A percentile compares a stretch with the other conserved stretches of the same genome.
phyloP scores from a whole-genome alignment of 2,329 filamentous ascomycete genomes.

The Talaromyces sp. region DNA sequence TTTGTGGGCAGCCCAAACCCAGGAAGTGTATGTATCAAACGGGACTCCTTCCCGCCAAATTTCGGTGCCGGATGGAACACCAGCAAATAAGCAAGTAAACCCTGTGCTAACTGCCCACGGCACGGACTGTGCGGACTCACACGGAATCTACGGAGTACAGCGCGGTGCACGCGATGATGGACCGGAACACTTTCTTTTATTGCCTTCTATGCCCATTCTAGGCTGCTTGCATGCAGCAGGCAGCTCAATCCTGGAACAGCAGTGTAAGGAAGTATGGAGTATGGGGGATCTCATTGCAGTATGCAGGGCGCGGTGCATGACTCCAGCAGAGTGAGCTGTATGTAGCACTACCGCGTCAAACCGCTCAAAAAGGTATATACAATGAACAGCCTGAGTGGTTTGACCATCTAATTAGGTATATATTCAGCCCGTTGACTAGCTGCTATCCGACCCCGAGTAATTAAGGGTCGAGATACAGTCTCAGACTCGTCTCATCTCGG shows the following conservation, averaged over 20 bases:
- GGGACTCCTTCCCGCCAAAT: not conserved
- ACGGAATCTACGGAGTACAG: not conserved
- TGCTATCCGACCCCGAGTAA: not conserved
- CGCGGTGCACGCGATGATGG: not conserved
- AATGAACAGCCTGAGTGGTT: not conserved
- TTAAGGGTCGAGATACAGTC: not conserved
- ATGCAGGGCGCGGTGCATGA: not conserved
- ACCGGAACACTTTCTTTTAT: not conserved
- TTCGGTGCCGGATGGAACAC: not conserved
- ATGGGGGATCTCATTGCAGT: no score
- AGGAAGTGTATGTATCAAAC: not conserved
- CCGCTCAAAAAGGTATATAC: not conserved
- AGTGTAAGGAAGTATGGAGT: not conserved
- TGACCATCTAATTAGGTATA: not conserved
- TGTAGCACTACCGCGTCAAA: not conserved
- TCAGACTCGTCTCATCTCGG: not conserved
- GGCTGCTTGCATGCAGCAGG: not conserved
- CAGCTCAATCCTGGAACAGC: not conserved
- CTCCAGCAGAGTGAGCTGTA: not conserved
- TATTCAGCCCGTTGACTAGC: not conserved
- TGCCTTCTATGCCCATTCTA: not conserved
- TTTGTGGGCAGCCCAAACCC: not conserved
- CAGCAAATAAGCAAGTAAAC: not conserved
- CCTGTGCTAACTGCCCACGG: not conserved
- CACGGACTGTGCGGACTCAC: not conserved